These are phyloP conservation scores for Escovopsis sp. DNA, from an alignment of 2,329 filamentous ascomycete species.

Conservation along the genomic window DNA sequence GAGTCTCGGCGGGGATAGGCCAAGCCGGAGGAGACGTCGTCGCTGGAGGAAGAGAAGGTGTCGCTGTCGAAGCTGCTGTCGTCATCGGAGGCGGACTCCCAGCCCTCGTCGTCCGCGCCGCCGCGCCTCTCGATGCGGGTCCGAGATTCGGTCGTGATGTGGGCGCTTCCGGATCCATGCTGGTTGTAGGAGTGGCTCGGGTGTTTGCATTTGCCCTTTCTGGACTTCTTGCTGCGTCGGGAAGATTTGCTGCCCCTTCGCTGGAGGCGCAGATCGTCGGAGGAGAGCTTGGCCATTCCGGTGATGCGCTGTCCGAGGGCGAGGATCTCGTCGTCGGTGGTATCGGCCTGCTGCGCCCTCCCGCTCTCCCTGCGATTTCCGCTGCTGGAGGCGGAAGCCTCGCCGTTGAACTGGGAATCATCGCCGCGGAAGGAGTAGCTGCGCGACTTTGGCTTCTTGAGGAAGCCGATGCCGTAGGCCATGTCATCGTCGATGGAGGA, in stretches of 20 bases:
- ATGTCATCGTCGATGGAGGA: constrained; percentile 55
- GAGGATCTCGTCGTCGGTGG: constrained; percentile 42
- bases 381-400: background rate
- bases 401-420: too few relatives aligned
- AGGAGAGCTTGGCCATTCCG: constrained; percentile 36
- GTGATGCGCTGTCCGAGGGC: constrained; percentile 40
- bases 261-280: constrained; percentile 27
- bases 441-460: constrained; percentile 24
- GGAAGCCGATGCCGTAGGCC: constrained; percentile 49
- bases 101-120: constrained; percentile 33
- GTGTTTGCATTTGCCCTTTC: constrained; percentile 18
- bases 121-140: too few relatives aligned
- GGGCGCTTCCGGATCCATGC: too few relatives aligned
- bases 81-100: constrained; percentile 41
- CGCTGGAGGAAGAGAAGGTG: constrained; percentile 18
- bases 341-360: constrained; percentile 1
- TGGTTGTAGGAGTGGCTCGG: constrained; percentile 12
- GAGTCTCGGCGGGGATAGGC: constrained; percentile 16
- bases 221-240: too few relatives aligned
- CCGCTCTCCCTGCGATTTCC: constrained; percentile 1
- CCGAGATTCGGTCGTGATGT: too few relatives aligned
- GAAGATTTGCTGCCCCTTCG: too few relatives aligned
- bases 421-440: constrained; percentile 12
- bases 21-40: constrained; percentile 25
- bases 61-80: constrained; percentile 13